Evolutionary conservation across 129 eudicot species (phyloP), one percentile per base, ranked within the genome.

Genomic region (Pittosporum tobira): DNA sequence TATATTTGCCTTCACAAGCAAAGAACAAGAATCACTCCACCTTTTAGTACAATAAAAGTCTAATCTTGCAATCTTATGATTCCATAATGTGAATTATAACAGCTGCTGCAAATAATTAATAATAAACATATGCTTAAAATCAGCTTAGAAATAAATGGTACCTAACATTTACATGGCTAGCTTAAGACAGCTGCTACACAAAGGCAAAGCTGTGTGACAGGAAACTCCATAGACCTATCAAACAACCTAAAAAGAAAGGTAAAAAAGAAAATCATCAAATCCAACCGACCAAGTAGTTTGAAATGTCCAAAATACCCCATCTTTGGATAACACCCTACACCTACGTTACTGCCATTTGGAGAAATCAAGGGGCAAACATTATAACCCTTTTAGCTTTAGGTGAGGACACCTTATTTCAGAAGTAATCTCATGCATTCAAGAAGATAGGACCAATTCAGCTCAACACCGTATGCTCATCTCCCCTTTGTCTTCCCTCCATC

Each of bases 391-490:
- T 37, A 52, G 65, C 60, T 60, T 71, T 70, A 55, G 74, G 77
- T 79, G 70, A 71, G 56, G 18, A 60, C 28, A 51, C 61, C 81
- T 80, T 75, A 60, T 65, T 65, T 61, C 65, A 72, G 76, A 80
- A 80, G 79, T 74, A 62, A 80, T 63, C 63, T 42, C 52, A 55
- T 70, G 63, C 72, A 40, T 58, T 74, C 26, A 70, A 46, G 58
- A 55, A 72, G 57, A 61, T 42, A 68, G 25, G 50, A 59, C 28
- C 64, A 71, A 49, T 64, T 54, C 31, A 16, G 22, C 48, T 51
- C 57, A 22, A 19, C 45, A 40, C 50, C 57, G n/a, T n/a, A n/a
- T n/a, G n/a, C n/a, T n/a, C n/a, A 25, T 58, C 38, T 34, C 42
- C 57, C 22, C 62, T 36, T 27, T 30, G 15, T 30, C 50, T 66